These are phyloP conservation scores for Geoglossum cookeanum DNA, from an alignment of 2,329 filamentous ascomycete species.

Conservation along the genomic window DNA sequence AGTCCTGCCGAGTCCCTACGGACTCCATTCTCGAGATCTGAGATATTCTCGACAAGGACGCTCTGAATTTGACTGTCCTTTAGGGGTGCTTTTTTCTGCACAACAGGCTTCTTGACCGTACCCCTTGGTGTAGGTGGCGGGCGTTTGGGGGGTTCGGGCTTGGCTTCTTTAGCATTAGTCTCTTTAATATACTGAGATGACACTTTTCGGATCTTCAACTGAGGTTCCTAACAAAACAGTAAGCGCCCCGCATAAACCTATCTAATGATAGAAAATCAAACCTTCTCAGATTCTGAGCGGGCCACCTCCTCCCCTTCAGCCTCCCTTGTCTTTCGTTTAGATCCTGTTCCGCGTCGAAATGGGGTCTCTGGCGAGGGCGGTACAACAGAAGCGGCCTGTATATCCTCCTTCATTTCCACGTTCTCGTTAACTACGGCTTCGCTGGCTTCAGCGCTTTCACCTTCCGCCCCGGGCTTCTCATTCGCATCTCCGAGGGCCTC, in stretches of 20 bases:
- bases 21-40: slow-evolving; percentile 37
- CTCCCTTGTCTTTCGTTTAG: slow-evolving; percentile 4
- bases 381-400: neutral
- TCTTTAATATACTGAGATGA: slow-evolving; percentile 13
- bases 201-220: slow-evolving; percentile 22
- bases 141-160: neutral
- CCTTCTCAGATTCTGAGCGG: slow-evolving; percentile 1
- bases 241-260: neutral
- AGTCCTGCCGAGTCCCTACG: slow-evolving; percentile 52
- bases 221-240: slow-evolving; percentile 18
- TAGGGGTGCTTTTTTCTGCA: neutral
- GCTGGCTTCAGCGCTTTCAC: slow-evolving; percentile 23
- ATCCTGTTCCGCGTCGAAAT: neutral
- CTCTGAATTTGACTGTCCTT: slow-evolving; percentile 17
- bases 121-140: slow-evolving; percentile 2
- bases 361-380: neutral
- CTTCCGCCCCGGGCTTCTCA: neutral
- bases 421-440: slow-evolving; percentile 34
- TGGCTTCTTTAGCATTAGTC: neutral
- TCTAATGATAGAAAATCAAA: neutral
- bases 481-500: neutral
- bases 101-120: slow-evolving; percentile 12
- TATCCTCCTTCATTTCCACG: slow-evolving; percentile 16
- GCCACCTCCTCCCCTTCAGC: neutral
- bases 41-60: slow-evolving; percentile 19